Evolutionary conservation across 2,329 filamentous ascomycete species (phyloP).

Genomic region (Verticillium tricorpus): DNA sequence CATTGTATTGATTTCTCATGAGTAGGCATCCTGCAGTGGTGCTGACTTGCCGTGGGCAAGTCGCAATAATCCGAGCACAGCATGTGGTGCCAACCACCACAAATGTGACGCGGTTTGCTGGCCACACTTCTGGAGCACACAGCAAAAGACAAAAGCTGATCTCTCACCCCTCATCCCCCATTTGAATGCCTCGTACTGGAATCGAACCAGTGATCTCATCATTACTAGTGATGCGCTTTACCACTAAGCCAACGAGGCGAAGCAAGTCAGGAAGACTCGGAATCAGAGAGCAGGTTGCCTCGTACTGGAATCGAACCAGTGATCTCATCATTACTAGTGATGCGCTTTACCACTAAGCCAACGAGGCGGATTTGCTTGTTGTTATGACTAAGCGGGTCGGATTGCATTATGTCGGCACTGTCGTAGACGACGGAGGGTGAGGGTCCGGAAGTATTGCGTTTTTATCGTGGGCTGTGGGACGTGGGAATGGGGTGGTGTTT

Average conservation of each 20-base stretch:
- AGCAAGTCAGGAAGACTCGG: neutral
- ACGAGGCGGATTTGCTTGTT: slow-evolving; percentile 16
- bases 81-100: too few species aligned
- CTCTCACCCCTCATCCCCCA: neutral
- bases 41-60: too few species aligned
- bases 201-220: slow-evolving; percentile 31
- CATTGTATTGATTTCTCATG: too few species aligned
- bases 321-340: slow-evolving; percentile 33
- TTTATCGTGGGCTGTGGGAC: neutral
- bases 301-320: slow-evolving; percentile 30
- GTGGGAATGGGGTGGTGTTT: neutral
- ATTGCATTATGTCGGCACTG: neutral
- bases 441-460: neutral
- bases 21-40: too few species aligned
- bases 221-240: slow-evolving; percentile 32
- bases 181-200: slow-evolving; percentile 23
- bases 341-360: slow-evolving; percentile 31
- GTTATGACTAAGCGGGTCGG: neutral
- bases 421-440: neutral
- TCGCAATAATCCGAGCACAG: too few species aligned
- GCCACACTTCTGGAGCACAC: neutral
- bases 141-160: neutral
- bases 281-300: slow-evolving; percentile 14
- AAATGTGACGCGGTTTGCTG: too few species aligned
- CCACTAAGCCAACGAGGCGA: slow-evolving; percentile 29